Evolutionary conservation across 768 basidiomycete species (phyloP).

Genomic region (Exsudoporus frostii): DNA sequence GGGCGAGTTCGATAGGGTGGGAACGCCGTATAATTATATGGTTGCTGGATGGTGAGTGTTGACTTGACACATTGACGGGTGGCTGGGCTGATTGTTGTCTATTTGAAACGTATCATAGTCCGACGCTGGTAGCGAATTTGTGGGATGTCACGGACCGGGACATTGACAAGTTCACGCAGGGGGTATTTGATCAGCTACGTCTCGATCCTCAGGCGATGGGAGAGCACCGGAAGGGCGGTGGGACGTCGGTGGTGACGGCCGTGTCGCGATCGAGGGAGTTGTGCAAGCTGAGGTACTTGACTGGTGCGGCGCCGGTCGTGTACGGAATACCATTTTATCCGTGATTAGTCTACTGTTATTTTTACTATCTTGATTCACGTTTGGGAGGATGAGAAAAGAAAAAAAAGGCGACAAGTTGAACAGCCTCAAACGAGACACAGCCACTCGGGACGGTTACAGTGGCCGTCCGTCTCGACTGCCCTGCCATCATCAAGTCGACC

Average conservation of each 20-base stretch:
- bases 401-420: background rate
- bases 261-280: constrained; percentile 74
- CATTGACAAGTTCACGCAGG: constrained; percentile 87
- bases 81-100: background rate
- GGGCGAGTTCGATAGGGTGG: constrained; percentile 91
- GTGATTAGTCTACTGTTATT: constrained; percentile 18
- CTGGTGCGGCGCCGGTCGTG: constrained; percentile 91
- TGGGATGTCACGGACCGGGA: constrained; percentile 99
- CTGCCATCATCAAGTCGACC: background rate
- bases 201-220: constrained; percentile 38
- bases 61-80: background rate
- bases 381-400: background rate
- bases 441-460: constrained; percentile 13
- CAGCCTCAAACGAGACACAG: constrained; percentile 1
- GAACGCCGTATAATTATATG: constrained; percentile 95
- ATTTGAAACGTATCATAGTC: constrained; percentile 48
- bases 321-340: constrained; percentile 96
- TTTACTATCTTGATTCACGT: background rate
- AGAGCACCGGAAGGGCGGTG: background rate
- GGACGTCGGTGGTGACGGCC: constrained; percentile 63
- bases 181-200: constrained; percentile 72
- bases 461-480: background rate
- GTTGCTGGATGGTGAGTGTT: constrained; percentile 87
- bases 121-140: constrained; percentile 88
- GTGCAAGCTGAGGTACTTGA: constrained; percentile 91